Conservation (phyloP, 2,329 filamentous ascomycete species). For the Akanthomyces lecanii region DNA sequence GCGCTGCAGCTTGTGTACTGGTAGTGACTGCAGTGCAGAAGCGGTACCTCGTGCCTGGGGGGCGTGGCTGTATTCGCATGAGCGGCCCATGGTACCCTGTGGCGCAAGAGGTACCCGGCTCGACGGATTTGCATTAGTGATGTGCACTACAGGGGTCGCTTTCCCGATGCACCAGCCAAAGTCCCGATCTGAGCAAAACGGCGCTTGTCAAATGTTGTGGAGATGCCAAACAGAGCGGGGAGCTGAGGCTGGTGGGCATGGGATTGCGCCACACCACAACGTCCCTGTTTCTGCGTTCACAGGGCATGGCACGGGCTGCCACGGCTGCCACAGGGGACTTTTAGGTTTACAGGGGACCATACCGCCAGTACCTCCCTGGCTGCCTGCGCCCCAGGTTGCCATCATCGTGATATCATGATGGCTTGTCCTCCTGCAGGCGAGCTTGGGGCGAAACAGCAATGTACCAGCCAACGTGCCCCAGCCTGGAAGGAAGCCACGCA, state of each 20-base stretch:
- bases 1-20: too few relatives aligned
- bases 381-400: too few relatives aligned
- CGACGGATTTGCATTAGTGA: neutral
- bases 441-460: too few relatives aligned
- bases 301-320: too few relatives aligned
- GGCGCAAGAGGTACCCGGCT: slow-evolving; percentile 4
- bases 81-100: neutral
- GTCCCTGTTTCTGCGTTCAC: neutral
- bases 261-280: neutral
- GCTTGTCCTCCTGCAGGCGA: too few relatives aligned
- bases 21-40: neutral
- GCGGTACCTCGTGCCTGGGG: neutral
- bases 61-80: neutral
- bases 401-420: too few relatives aligned
- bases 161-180: slow-evolving; percentile 7
- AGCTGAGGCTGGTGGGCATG: neutral
- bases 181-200: neutral
- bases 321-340: neutral
- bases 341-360: too few relatives aligned
- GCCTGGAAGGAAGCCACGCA: too few relatives aligned
- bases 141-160: neutral
- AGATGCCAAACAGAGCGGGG: neutral
- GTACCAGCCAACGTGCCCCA: too few relatives aligned
- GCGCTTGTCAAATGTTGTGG: neutral
- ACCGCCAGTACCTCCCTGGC: too few relatives aligned